Percentiles rank a stretch among this genome's conserved stretches.
These are phyloP conservation scores for Candida insectalens DNA, from an alignment of 805 yeast species.

Conservation along the genomic window DNA sequence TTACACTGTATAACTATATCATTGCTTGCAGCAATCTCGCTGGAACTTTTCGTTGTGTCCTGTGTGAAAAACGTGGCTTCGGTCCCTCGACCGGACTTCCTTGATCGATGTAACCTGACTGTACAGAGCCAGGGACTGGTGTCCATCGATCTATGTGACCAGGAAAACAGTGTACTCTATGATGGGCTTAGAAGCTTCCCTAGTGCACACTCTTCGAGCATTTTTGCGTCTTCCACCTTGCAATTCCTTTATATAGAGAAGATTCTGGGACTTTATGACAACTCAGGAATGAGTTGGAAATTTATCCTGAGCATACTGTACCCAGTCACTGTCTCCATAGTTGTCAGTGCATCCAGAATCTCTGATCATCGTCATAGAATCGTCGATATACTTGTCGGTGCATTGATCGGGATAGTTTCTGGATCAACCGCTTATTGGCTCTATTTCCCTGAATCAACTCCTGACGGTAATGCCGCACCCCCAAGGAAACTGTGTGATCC, in stretches of 20 bases:
- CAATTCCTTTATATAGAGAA: slow-evolving; percentile 26
- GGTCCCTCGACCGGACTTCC: slow-evolving; percentile 43
- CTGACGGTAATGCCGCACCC: slow-evolving; percentile 9
- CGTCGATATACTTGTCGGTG: slow-evolving; percentile 31
- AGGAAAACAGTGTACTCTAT: slow-evolving; percentile 23
- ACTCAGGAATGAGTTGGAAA: slow-evolving; percentile 26
- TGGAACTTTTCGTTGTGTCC: slow-evolving; percentile 30
- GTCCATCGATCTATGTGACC: slow-evolving; percentile 39
- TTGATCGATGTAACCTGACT: slow-evolving; percentile 34
- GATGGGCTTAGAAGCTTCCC: slow-evolving; percentile 54
- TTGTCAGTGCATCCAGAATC: slow-evolving; percentile 31
- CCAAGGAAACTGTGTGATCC: too few relatives aligned
- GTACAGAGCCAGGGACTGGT: slow-evolving; percentile 21
- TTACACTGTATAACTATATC: slow-evolving; percentile 27
- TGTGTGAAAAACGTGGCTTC: slow-evolving; percentile 40
- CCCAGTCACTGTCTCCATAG: slow-evolving; percentile 27
- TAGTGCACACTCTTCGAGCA: slow-evolving; percentile 45
- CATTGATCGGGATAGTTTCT: slow-evolving; percentile 25
- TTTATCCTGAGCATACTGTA: slow-evolving; percentile 20
- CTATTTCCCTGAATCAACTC: too few relatives aligned
- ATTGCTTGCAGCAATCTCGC: slow-evolving; percentile 27
- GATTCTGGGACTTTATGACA: slow-evolving; percentile 26
- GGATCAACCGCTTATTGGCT: slow-evolving; percentile 28
- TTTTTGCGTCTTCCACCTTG: slow-evolving; percentile 36
- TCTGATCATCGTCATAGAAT: slow-evolving; percentile 39